Percentiles rank a stretch among this genome's conserved stretches.
phyloP scores from a whole-genome alignment of 495 filamentous ascomycete species.

The Neohortaea acidophila region DNA sequence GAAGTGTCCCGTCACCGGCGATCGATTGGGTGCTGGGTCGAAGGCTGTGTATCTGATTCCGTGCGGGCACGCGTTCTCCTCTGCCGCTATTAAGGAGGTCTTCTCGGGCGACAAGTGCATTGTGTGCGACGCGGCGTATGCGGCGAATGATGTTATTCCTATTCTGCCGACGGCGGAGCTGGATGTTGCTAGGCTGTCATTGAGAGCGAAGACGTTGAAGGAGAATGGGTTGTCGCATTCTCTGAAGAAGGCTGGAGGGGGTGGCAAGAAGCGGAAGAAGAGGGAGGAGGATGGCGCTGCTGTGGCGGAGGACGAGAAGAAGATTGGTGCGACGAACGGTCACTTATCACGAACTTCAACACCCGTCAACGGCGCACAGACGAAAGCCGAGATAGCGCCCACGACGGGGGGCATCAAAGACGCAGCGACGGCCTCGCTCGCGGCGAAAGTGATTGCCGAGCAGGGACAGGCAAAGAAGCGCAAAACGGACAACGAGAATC shows the following conservation, averaged over 20 bases:
- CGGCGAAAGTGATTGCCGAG: conserved; percentile 70
- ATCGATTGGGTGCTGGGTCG: conserved; percentile 63
- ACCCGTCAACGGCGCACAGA: conserved; percentile 3
- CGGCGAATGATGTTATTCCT: conserved; percentile 59
- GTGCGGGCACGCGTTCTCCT: conserved; percentile 88
- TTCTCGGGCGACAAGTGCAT: conserved; percentile 45
- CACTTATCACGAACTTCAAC: conserved; percentile 6
- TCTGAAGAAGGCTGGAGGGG: conserved; percentile 60
- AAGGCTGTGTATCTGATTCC: conserved; percentile 84
- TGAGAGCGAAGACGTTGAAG: conserved; percentile 49
- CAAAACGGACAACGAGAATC: conserved; percentile 53
- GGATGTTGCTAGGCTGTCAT: conserved; percentile 53
- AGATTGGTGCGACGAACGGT: conserved; percentile 2
- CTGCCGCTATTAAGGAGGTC: conserved; percentile 68
- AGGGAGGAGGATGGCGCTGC: conserved; percentile 11
- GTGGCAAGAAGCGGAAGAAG: conserved; percentile 67
- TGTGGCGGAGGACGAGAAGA: not conserved
- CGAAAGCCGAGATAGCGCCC: no score
- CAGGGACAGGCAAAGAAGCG: conserved; percentile 71
- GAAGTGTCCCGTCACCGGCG: conserved; percentile 78
- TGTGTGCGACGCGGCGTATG: conserved; percentile 62
- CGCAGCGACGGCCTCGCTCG: conserved; percentile 65
- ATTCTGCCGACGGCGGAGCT: conserved; percentile 58
- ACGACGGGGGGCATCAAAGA: conserved; percentile 56
- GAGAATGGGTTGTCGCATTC: conserved; percentile 66